Evolutionary conservation across 2,329 filamentous ascomycete species (phyloP).

Genomic region (Meredithiella fracta): DNA sequence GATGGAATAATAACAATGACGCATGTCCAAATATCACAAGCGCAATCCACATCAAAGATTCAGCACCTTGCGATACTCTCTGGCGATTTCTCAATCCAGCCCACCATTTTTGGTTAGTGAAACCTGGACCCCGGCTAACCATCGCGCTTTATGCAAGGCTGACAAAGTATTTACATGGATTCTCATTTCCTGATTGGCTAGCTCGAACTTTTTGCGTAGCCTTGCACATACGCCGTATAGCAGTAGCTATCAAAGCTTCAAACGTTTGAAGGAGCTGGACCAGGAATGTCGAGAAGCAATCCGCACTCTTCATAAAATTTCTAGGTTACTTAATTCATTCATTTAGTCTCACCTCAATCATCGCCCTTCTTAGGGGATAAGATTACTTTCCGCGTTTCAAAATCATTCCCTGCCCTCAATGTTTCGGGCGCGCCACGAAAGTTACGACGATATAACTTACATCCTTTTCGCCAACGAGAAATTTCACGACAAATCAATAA

Average conservation of each 20-base stretch:
- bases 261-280: background rate
- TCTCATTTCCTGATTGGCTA: constrained; percentile 3
- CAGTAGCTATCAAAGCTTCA: background rate
- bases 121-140: background rate
- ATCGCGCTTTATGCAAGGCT: constrained; percentile 13
- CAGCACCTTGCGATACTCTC: background rate
- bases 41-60: background rate
- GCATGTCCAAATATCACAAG: no score
- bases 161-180: background rate
- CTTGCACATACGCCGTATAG: background rate
- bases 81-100: constrained; percentile 1
- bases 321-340: background rate
- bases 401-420: no score
- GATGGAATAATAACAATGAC: no score
- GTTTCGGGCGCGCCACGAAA: no score
- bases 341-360: background rate
- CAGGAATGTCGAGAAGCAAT: background rate
- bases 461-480: background rate
- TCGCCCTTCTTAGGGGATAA: background rate
- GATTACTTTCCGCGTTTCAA: background rate
- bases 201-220: constrained; percentile 7
- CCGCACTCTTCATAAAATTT: background rate
- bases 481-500: background rate
- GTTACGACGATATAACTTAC: no score
- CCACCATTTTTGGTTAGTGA: constrained; percentile 6